Evolutionary conservation across 345 rosid species (phyloP), one percentile per base, ranked within the genome.

Genomic region (thale cress (Arabidopsis thaliana)): DNA sequence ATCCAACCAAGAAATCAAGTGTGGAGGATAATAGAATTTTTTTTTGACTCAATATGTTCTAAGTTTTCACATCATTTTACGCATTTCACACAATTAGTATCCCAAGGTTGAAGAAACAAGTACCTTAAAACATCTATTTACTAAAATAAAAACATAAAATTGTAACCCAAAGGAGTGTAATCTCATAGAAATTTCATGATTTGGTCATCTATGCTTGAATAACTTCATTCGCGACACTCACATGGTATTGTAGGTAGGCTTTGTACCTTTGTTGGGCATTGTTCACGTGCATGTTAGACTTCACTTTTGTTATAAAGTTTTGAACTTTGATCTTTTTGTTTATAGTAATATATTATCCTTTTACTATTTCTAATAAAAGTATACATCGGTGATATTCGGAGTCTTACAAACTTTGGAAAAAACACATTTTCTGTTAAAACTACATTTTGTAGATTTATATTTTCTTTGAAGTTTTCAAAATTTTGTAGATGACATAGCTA

Each of bases 221-320:
- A 44, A 22, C 55, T 69, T 56, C 23, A 42, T 69, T 56, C 7
- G 24, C 30, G 5, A 37, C 40, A 42, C 1, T 42, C 65, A 69
- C 73, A 69, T 69, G 55, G 33, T 20, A 7, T 42, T 56, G 42
- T 55, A 55, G 50, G 53, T 40, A 50, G 59, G 48, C 58, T 33
- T 12, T 13, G 46, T 66, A 50, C 23, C 59, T n/a, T 52, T 38
- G 37, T 23, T 67, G 71, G 69, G 49, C 71, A 67, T 50, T 51
- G 71, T 67, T 67, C 71, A 67, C 71, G 60, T 67, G 60, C 46
- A 66, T 67, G 60, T 23, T 67, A 37, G 59, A 36, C 24, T 36
- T 37, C 28, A 28, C 24, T 37, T 67, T 52, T 66, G 71, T 66
- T 66, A 50, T 66, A 23, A 52, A 37, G 49, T 37, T 52, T 24